These are phyloP conservation scores for Wallacemonas rigidus DNA, from an alignment of 208 protist genomes.

Conservation along the genomic window DNA sequence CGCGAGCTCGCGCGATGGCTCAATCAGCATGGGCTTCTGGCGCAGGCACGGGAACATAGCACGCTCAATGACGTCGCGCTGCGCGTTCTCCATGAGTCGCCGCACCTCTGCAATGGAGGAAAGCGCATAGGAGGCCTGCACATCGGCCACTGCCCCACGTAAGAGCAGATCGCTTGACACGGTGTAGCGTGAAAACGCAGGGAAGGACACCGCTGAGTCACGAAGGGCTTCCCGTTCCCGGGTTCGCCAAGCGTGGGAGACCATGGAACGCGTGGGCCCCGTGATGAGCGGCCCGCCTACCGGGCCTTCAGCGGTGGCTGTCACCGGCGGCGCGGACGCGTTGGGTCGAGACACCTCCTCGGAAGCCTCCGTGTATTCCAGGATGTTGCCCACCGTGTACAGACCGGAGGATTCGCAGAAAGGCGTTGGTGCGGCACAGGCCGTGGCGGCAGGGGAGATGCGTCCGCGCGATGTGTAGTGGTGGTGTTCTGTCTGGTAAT, in stretches of 20 bases:
- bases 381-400: not conserved
- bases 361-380: not conserved
- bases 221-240: not conserved
- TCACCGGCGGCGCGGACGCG: too few relatives aligned
- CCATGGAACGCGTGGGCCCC: not conserved
- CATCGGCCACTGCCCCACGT: constrained; percentile 22
- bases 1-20: constrained; percentile 10
- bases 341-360: not conserved
- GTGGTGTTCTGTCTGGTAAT: constrained; percentile 41
- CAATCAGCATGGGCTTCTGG: constrained; percentile 12
- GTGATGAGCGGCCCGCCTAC: not conserved
- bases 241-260: not conserved
- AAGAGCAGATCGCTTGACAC: constrained; percentile 18
- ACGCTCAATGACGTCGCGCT: constrained; percentile 32
- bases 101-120: constrained; percentile 37
- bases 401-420: not conserved
- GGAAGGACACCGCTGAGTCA: not conserved
- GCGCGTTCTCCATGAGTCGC: constrained; percentile 41
- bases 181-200: constrained; percentile 8
- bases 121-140: constrained; percentile 28
- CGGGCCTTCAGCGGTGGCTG: not conserved
- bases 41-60: constrained; percentile 30
- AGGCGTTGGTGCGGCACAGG: not conserved
- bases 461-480: constrained; percentile 30
- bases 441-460: constrained; percentile 4